Base-by-base conservation (phyloP, 257 asterid genomes). In the Scutellaria minor region DNA sequence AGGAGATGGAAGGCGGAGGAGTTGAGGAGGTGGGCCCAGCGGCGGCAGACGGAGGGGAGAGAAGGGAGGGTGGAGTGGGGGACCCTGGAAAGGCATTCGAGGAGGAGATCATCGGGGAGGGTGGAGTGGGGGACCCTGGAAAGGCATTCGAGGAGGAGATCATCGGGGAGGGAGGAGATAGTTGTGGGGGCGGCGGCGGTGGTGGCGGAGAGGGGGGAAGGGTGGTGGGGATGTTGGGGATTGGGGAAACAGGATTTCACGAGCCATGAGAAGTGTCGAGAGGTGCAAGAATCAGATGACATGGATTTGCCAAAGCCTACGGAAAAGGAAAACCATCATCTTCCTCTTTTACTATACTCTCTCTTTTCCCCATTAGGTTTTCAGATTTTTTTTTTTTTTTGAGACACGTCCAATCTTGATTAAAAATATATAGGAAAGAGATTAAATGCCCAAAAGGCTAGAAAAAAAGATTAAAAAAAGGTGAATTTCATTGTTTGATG, bases 211-310 rank as follows among this genome's bases (percentile, higher is more conserved):
- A 76, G 68, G 18, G 89, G 60, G 60, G 79, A 66, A 2, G 83
- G 90, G 72, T 79, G 87, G 80, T 80, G 88, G 83, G 84, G 85
- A 65, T 86, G 80, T 59, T 84, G 89, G 79, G 94, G 85, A 75
- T 83, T 79, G 75, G 95, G 90, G 80, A 93, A 90, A 60, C 97
- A 93, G 60, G 96, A 90, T 87, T 93, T 93, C 83, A 93, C 66
- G 1, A 93, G 86, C 95, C 96, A 90, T 82, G 96, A 87, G 72
- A 93, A 86, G 71, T 85, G 97, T 56, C 97, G 89, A 56, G 96
- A 85, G 71, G 70, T 77, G 80, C 97, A 89, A 55, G 87, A 84
- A 41, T 89, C 91, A 5, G 86, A 75, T 53, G 82, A 14, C 37
- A 31, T 31, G 37, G 37, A 31, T 31, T 31, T 31, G 37, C 4